phyloP scores from a whole-genome alignment of 306 rosid species.

The Castanea sativa region DNA sequence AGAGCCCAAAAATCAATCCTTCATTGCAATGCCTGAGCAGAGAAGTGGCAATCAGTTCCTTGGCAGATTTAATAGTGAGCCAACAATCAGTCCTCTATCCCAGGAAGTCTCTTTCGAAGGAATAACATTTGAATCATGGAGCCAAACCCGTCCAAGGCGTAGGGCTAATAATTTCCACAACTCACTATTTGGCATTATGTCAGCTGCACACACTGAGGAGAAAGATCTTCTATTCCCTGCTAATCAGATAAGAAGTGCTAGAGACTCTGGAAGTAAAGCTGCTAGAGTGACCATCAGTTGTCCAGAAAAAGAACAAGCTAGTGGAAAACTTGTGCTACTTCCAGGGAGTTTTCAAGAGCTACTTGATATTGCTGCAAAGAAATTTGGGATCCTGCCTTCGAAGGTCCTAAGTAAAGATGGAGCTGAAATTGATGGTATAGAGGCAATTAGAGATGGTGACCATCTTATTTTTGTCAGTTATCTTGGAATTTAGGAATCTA shows the following conservation, averaged over 20 bases:
- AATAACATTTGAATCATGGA: conserved; percentile 36
- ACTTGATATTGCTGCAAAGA: conserved; percentile 66
- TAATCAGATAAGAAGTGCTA: conserved; percentile 19
- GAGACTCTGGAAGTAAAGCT: background rate
- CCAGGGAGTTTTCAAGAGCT: conserved; percentile 66
- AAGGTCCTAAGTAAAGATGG: conserved; percentile 64
- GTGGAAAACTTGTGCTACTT: conserved; percentile 69
- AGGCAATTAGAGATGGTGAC: conserved; percentile 89
- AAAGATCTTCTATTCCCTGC: conserved; percentile 32
- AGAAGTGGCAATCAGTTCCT: conserved; percentile 43
- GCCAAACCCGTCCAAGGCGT: conserved; percentile 57
- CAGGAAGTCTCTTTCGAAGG: conserved; percentile 37
- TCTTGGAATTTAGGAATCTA: conserved; percentile 8
- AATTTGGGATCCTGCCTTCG: conserved; percentile 41
- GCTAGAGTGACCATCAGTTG: conserved; percentile 67
- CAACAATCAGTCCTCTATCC: conserved; percentile 46
- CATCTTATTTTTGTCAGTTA: conserved; percentile 53
- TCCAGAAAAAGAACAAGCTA: conserved; percentile 54
- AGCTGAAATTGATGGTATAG: conserved; percentile 70
- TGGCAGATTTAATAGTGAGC: conserved; percentile 74
- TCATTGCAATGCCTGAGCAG: conserved; percentile 31
- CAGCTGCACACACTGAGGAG: conserved; percentile 56
- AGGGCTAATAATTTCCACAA: conserved; percentile 65
- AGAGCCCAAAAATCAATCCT: conserved; percentile 41
- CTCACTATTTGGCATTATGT: conserved; percentile 80